phyloP scores from a whole-genome alignment of 2,329 filamentous ascomycete species.

The Purpureocillium takamizusanense region DNA sequence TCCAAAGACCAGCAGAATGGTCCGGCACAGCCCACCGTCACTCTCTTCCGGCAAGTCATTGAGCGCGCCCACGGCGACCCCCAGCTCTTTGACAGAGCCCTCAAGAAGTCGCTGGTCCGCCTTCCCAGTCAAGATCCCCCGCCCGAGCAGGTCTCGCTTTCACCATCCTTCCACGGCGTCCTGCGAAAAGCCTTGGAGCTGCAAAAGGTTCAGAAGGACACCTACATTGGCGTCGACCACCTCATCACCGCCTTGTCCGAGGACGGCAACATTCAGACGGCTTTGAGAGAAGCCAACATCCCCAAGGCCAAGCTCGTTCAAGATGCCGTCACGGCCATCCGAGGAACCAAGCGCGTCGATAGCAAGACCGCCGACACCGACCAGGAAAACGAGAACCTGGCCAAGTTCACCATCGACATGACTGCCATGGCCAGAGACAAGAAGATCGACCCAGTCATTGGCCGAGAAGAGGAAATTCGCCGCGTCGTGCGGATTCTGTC shows the following conservation, averaged over 20 bases:
- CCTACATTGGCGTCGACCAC: slow-evolving; percentile 89
- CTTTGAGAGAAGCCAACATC: slow-evolving; percentile 78
- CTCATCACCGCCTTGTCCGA: slow-evolving; percentile 80
- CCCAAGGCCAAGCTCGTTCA: slow-evolving; percentile 87
- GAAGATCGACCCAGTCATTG: slow-evolving; percentile 96
- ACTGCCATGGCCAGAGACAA: slow-evolving; percentile 92
- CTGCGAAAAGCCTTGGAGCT: slow-evolving; percentile 79
- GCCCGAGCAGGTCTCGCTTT: slow-evolving; percentile 76
- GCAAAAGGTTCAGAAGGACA: slow-evolving; percentile 96
- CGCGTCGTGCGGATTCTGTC: slow-evolving; percentile 87
- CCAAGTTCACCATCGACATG: slow-evolving; percentile 99
- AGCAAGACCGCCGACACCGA: slow-evolving; percentile 93
- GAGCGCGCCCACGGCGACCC: slow-evolving; percentile 90
- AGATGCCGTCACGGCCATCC: slow-evolving; percentile 81
- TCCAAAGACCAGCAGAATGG: slow-evolving; percentile 79
- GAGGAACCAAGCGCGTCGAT: slow-evolving; percentile 87
- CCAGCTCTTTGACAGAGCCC: slow-evolving; percentile 75
- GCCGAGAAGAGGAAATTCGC: slow-evolving; percentile 90
- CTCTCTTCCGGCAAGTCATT: slow-evolving; percentile 91
- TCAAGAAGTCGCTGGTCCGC: slow-evolving; percentile 88
- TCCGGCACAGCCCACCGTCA: slow-evolving; percentile 51
- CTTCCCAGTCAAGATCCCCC: slow-evolving; percentile 91
- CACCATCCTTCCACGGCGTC: slow-evolving; percentile 73
- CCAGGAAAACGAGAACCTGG: slow-evolving; percentile 86
- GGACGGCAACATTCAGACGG: slow-evolving; percentile 63